These are phyloP conservation scores for Aspergillus ochraceus DNA, from an alignment of 2,329 filamentous ascomycete species.

Conservation along the genomic window DNA sequence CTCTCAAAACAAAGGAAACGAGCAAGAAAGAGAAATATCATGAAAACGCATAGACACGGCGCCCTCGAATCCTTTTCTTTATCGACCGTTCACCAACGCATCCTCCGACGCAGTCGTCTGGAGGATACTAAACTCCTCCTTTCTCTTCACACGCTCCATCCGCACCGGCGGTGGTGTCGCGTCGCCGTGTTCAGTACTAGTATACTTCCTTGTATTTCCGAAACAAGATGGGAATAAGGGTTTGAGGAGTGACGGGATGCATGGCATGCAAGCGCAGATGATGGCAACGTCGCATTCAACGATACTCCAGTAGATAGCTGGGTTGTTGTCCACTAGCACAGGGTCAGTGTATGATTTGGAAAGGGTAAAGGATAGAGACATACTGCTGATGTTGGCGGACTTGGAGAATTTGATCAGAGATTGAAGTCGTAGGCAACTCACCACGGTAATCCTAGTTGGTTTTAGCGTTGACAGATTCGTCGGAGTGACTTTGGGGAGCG, in stretches of 20 bases:
- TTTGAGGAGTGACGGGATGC: slow-evolving; percentile 29
- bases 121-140: slow-evolving; percentile 5
- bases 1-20: neutral
- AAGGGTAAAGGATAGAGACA: neutral
- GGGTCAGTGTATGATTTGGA: neutral
- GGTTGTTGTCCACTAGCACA: slow-evolving; percentile 38
- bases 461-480: neutral
- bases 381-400: slow-evolving; percentile 40
- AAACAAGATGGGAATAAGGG: slow-evolving; percentile 17
- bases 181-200: neutral
- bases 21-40: neutral
- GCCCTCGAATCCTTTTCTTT: neutral
- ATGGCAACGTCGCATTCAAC: slow-evolving; percentile 47
- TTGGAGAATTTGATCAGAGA: slow-evolving; percentile 43
- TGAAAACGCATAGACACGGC: neutral
- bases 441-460: slow-evolving; percentile 39
- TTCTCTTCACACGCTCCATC: neutral
- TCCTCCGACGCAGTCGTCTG: slow-evolving; percentile 4
- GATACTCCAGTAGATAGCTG: slow-evolving; percentile 42
- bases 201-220: slow-evolving; percentile 1
- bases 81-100: neutral
- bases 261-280: slow-evolving; percentile 48
- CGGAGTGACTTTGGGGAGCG: slow-evolving; percentile 14
- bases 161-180: neutral
- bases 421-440: slow-evolving; percentile 43